Conservation (phyloP, 148 eudicot species). For the Arbutus unedo region DNA sequence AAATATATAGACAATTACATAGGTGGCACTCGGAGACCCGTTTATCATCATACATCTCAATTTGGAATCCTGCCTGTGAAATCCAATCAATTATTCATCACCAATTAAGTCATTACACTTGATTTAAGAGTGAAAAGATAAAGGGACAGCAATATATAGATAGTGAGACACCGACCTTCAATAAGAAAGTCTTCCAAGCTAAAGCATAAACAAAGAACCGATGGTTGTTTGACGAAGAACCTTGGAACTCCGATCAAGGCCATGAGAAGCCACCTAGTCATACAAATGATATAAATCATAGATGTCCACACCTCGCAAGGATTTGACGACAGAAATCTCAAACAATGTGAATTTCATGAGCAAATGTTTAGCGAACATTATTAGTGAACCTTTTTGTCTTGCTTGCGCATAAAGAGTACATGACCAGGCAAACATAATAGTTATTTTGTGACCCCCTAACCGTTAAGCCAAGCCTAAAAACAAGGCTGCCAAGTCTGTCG, state of each 20-base stretch:
- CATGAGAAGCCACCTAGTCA: conserved; percentile 90
- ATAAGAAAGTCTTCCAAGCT: conserved; percentile 19
- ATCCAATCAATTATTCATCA: conserved; percentile 3
- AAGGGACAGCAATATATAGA: not conserved
- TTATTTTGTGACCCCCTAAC: not conserved
- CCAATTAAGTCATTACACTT: not conserved
- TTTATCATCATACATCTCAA: not conserved
- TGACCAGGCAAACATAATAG: too few species aligned
- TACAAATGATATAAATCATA: not conserved
- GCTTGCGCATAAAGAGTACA: not conserved
- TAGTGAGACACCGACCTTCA: conserved; percentile 23
- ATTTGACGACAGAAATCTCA: not conserved
- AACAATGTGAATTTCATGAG: not conserved
- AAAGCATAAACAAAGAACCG: conserved; percentile 58
- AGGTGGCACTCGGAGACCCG: not conserved
- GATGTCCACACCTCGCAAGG: not conserved
- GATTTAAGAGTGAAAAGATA: not conserved
- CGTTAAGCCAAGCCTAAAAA: not conserved
- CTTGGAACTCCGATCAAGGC: conserved; percentile 77
- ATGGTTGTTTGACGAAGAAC: conserved; percentile 78
- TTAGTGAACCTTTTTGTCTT: not conserved
- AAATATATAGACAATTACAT: not conserved
- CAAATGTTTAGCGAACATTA: not conserved
- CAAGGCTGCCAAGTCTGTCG: not conserved
- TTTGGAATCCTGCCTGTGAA: not conserved